phyloP scores from a whole-genome alignment of 768 basidiomycete genomes.

The Hydnum rufescens region DNA sequence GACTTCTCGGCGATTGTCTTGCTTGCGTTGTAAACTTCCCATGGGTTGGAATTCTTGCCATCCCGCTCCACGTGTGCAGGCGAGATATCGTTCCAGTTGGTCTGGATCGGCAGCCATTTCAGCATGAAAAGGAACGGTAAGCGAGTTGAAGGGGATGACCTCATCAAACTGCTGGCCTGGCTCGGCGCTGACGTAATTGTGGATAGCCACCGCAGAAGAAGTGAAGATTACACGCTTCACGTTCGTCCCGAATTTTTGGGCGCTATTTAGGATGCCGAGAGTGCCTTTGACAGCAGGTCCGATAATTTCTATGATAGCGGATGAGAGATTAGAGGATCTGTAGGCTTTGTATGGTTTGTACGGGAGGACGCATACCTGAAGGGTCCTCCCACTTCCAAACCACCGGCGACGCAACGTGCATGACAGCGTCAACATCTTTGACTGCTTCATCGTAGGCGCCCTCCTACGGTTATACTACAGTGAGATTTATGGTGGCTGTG shows the following conservation, averaged over 20 bases:
- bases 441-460: constrained; percentile 24
- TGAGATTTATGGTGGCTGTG: no score
- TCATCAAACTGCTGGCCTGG: constrained; percentile 5
- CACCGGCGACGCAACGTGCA: constrained; percentile 17
- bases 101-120: neutral
- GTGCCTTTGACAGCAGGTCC: constrained; percentile 22
- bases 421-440: constrained; percentile 21
- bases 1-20: constrained; percentile 11
- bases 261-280: constrained; percentile 16
- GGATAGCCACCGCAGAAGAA: constrained; percentile 18
- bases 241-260: constrained; percentile 14
- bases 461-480: constrained; percentile 1
- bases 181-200: constrained; percentile 5
- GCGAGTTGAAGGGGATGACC: neutral
- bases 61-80: neutral
- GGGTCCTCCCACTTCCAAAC: constrained; percentile 13
- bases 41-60: constrained; percentile 15
- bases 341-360: no score
- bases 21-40: constrained; percentile 14
- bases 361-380: constrained; percentile 2
- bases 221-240: constrained; percentile 21
- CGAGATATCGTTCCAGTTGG: constrained; percentile 19
- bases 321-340: neutral
- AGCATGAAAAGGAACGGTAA: neutral
- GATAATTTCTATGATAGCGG: constrained; percentile 15